phyloP scores from a whole-genome alignment of 2,329 filamentous ascomycete genomes.

The Neofusicoccum sp. region DNA sequence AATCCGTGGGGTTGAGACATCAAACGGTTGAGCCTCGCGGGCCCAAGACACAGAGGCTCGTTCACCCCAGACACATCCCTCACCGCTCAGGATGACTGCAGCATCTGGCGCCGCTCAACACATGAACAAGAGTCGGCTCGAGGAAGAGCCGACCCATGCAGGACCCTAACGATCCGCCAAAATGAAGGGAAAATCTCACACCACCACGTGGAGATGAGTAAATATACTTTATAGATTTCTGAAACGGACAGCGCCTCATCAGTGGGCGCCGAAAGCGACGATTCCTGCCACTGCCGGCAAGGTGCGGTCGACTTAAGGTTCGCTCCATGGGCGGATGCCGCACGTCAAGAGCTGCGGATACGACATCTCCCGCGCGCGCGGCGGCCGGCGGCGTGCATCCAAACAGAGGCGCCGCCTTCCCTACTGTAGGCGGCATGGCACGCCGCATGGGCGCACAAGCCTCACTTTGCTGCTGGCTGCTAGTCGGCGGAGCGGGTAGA shows the following conservation, averaged over 20 bases:
- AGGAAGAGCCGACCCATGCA: not conserved
- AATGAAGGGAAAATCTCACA: not conserved
- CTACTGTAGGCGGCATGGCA: constrained; percentile 5
- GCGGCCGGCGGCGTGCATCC: constrained; percentile 13
- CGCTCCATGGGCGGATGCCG: constrained; percentile 9
- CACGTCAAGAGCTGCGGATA: constrained; percentile 11
- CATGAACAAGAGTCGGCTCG: not conserved
- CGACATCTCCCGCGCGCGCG: constrained; percentile 7
- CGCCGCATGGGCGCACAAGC: constrained; percentile 14
- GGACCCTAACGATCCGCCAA: not conserved
- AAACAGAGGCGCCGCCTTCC: constrained; percentile 1
- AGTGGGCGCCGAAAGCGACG: not conserved
- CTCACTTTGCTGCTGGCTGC: constrained; percentile 12
- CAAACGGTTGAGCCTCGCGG: constrained; percentile 1
- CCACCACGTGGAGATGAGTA: not conserved
- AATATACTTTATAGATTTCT: constrained; percentile 6
- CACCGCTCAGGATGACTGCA: not conserved
- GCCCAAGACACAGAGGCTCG: not conserved
- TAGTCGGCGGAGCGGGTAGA: constrained; percentile 13
- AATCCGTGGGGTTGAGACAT: not conserved
- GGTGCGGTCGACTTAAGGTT: constrained; percentile 15
- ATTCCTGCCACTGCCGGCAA: not conserved
- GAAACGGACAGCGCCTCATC: not conserved
- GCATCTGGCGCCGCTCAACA: not conserved
- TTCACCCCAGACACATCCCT: not conserved